These are phyloP conservation scores for Leptoxyphium fumago DNA, from an alignment of 2,329 filamentous ascomycete species.

Conservation along the genomic window DNA sequence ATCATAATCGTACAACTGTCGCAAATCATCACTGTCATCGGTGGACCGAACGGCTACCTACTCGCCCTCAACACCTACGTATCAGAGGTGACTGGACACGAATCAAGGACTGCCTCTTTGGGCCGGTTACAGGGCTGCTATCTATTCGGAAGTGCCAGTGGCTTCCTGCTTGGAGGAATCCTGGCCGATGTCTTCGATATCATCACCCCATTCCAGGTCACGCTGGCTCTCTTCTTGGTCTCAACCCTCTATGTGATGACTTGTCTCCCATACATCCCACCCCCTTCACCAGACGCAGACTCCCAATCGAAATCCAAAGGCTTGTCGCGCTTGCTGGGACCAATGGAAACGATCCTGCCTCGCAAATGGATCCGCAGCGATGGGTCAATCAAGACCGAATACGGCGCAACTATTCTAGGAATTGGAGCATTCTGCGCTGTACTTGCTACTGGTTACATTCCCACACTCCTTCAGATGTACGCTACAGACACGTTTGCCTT, in stretches of 20 bases:
- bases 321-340: conserved; percentile 45
- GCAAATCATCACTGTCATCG: conserved; percentile 53
- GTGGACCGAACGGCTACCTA: conserved; percentile 55
- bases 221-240: conserved; percentile 40
- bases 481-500: conserved; percentile 31
- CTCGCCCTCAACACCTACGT: conserved; percentile 55
- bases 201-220: conserved; percentile 48
- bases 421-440: conserved; percentile 53
- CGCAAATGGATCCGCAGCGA: conserved; percentile 37
- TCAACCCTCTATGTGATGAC: conserved; percentile 28
- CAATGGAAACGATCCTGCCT: conserved; percentile 46
- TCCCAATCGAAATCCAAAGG: conserved; percentile 20
- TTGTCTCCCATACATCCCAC: conserved; percentile 35
- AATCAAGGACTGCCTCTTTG: conserved; percentile 47
- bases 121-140: conserved; percentile 51
- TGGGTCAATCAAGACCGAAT: conserved; percentile 40
- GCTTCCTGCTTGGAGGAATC: conserved; percentile 50
- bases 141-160: conserved; percentile 51
- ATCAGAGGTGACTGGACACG: conserved; percentile 46
- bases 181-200: conserved; percentile 50
- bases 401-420: conserved; percentile 49
- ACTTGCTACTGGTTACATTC: conserved; percentile 54
- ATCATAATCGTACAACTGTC: conserved; percentile 53
- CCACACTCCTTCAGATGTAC: conserved; percentile 40
- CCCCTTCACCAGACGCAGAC: conserved; percentile 14